Base-by-base conservation (phyloP, 1,284 basidiomycete genomes). In the Leccinum subrobustum region DNA sequence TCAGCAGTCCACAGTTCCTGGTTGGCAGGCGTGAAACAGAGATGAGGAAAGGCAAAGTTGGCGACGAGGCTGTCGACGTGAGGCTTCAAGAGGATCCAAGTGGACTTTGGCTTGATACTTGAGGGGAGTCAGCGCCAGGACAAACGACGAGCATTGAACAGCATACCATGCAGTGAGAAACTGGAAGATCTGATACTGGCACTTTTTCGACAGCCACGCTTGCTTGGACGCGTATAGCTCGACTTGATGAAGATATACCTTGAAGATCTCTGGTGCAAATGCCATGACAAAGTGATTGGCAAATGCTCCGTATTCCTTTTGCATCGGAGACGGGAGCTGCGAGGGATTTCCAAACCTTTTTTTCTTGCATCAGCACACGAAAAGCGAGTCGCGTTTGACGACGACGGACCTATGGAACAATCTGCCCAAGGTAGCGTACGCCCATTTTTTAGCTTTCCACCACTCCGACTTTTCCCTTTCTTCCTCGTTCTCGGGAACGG, bases 371-470 rank as follows among this genome's bases (percentile, higher is more conserved):
- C 55, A 68, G 64, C 51, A 63, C 52, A 54, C 6, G 47, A 25
- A 37, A 47, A 2, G 12, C 25, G 51, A 52, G 25, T 56, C 3
- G 12, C 12, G 33, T 16, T 37, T 42, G 18, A 51, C 6, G 16
- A n/a, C n/a, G 60, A 4, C 75, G 3, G 58, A 88, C 84, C 88
- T 79, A 68, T 89, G 88, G 80, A 93, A 93, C 23, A 93, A 77
- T 29, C 88, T 78, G 18, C 88, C 88, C 8, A 94, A 78, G 48
- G 85, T 85, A 35, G 82, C 84, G 71, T 88, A 93, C 1, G 93
- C 89, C 92, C 93, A 94, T 71, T 95, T 95, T 77, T 95, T 95
- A 5, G 88, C 84, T 69, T 89, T 90, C 88, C 91, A 92, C 93
- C 93, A 95, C 65, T 92, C 89, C 59, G 80, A 85, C 55, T 79